Conservation (phyloP, 1,284 basidiomycete genomes). For the Polyporus tsugae region DNA sequence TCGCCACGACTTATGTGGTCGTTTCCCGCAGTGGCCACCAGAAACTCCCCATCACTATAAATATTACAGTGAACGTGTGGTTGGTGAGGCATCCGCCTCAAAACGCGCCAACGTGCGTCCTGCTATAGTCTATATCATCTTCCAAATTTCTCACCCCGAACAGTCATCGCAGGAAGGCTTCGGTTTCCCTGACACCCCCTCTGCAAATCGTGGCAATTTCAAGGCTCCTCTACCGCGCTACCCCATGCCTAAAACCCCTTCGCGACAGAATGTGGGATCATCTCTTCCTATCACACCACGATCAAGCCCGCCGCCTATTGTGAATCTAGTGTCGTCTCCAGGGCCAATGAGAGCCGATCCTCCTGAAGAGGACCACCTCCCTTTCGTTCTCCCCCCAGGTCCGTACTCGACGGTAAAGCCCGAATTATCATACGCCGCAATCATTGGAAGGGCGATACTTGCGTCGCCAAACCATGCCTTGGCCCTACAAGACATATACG, state of each 20-base stretch:
- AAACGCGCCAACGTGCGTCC: constrained; percentile 32
- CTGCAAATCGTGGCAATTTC: constrained; percentile 28
- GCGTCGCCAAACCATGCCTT: constrained; percentile 86
- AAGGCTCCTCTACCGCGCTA: constrained; percentile 31
- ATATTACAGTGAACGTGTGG: constrained; percentile 43
- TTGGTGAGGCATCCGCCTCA: constrained; percentile 39
- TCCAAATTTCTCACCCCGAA: background rate
- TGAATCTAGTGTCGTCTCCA: constrained; percentile 82
- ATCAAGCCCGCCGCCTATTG: constrained; percentile 54
- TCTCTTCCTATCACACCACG: constrained; percentile 61
- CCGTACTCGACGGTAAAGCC: constrained; percentile 84
- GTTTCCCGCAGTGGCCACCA: constrained; percentile 17
- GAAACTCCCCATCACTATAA: constrained; percentile 45
- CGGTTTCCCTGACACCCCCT: constrained; percentile 31
- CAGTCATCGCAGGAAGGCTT: constrained; percentile 23
- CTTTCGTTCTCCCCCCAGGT: constrained; percentile 82
- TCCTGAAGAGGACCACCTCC: constrained; percentile 67
- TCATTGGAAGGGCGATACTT: constrained; percentile 95
- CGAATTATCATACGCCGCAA: constrained; percentile 89
- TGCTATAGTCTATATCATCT: background rate
- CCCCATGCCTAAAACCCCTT: constrained; percentile 32
- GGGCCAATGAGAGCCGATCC: constrained; percentile 72
- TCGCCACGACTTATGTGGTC: constrained; percentile 3
- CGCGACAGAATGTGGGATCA: constrained; percentile 42
- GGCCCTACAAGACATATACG: constrained; percentile 95